Evolutionary conservation across 768 basidiomycete genomes (phyloP).

Genomic region (Lepiota subincarnata): DNA sequence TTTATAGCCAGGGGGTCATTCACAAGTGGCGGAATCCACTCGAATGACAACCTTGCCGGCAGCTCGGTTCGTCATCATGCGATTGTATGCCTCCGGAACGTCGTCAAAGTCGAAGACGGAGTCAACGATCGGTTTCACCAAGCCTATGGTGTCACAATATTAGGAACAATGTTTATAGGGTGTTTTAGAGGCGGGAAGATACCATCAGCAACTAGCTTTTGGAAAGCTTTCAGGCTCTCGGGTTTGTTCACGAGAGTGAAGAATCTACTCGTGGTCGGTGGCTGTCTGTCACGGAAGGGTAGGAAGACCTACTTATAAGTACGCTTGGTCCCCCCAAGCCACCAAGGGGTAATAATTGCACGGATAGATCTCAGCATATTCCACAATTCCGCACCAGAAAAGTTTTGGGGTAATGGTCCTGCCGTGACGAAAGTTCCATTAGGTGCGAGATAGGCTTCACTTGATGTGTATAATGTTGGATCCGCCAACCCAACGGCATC

Average conservation of each 20-base stretch:
- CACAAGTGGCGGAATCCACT: conserved; percentile 25
- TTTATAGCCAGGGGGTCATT: background rate
- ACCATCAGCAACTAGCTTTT: conserved; percentile 41
- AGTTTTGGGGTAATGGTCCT: conserved; percentile 39
- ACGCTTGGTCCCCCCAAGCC: conserved; percentile 50
- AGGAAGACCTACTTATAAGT: conserved; percentile 38
- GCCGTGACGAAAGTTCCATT: conserved; percentile 51
- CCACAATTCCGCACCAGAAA: conserved; percentile 27
- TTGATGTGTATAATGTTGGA: conserved; percentile 44
- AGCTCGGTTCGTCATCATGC: conserved; percentile 49
- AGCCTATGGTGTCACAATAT: conserved; percentile 27
- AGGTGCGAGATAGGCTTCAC: conserved; percentile 49
- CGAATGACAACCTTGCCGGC: conserved; percentile 67
- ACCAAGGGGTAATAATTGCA: conserved; percentile 37
- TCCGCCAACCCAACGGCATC: conserved; percentile 54
- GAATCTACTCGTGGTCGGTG: conserved; percentile 22
- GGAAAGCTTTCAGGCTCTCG: conserved; percentile 32
- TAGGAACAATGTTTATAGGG: background rate
- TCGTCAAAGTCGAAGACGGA: conserved; percentile 56
- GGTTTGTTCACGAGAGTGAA: conserved; percentile 27
- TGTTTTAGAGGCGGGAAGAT: background rate
- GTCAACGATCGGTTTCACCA: conserved; percentile 54
- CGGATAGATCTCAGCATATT: conserved; percentile 27
- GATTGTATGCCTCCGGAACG: conserved; percentile 57
- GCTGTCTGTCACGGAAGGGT: background rate